Evolutionary conservation across 2,329 filamentous ascomycete genomes (phyloP).

Genomic region (Aspergillus calidoustus): DNA sequence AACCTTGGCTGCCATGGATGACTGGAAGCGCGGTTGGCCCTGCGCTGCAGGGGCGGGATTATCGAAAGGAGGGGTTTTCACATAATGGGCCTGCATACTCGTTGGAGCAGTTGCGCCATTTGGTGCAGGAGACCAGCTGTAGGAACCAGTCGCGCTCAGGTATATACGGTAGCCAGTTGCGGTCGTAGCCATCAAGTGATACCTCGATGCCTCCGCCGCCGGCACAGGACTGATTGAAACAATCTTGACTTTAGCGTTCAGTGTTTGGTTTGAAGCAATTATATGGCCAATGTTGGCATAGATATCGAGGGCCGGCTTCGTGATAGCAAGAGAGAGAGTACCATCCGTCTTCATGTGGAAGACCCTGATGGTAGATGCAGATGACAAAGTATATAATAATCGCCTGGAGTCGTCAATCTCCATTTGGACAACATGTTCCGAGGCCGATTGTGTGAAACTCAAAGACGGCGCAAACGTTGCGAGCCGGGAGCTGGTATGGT

Average conservation of each 20-base stretch:
- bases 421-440: constrained; percentile 75
- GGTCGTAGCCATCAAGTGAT: constrained; percentile 89
- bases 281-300: constrained; percentile 82
- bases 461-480: constrained; percentile 56
- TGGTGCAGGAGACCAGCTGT: constrained; percentile 58
- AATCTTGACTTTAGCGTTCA: constrained; percentile 74
- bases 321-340: constrained; percentile 59
- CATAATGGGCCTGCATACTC: constrained; percentile 97
- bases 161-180: constrained; percentile 90
- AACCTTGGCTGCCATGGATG: constrained; percentile 54
- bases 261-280: constrained; percentile 69
- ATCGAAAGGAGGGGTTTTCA: constrained; percentile 81
- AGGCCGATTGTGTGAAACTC: constrained; percentile 49
- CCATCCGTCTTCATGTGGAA: constrained; percentile 77
- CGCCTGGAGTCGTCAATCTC: constrained; percentile 86
- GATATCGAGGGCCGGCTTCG: constrained; percentile 57
- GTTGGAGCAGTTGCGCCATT: constrained; percentile 73
- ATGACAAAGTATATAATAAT: constrained; percentile 89
- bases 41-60: constrained; percentile 28
- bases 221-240: constrained; percentile 86
- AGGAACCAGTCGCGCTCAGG: constrained; percentile 82
- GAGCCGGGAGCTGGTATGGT: constrained; percentile 79
- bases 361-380: constrained; percentile 83
- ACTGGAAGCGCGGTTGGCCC: constrained; percentile 33
- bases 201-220: constrained; percentile 77